These are phyloP conservation scores for Monascus ruber DNA, from an alignment of 2,329 filamentous ascomycete genomes.

Conservation along the genomic window DNA sequence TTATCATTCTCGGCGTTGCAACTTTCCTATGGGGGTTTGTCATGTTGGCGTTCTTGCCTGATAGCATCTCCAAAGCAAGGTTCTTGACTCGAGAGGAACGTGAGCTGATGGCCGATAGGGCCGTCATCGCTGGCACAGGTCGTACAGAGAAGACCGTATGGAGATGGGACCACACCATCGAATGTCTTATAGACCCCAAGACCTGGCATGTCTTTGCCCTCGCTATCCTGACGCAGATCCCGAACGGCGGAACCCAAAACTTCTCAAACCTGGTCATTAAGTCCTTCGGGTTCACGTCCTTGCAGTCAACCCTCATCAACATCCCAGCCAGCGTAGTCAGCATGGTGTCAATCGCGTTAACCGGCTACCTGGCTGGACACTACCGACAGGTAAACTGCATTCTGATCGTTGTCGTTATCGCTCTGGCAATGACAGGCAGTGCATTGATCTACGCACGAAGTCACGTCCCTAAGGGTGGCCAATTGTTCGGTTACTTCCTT, in stretches of 20 bases:
- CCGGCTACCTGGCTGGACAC: too few relatives aligned
- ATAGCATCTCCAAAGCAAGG: constrained; percentile 42
- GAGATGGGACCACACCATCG: constrained; percentile 41
- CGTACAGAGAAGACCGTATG: constrained; percentile 37
- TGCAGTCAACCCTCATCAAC: constrained; percentile 42
- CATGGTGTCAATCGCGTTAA: too few relatives aligned
- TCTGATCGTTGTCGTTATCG: not conserved
- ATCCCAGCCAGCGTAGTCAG: constrained; percentile 8
- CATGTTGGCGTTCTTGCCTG: constrained; percentile 40
- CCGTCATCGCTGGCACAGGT: constrained; percentile 42
- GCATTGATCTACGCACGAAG: constrained; percentile 39
- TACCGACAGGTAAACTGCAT: not conserved
- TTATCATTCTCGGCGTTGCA: constrained; percentile 38
- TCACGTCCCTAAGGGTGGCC: constrained; percentile 32
- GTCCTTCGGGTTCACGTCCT: constrained; percentile 44
- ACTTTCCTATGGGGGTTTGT: constrained; percentile 44
- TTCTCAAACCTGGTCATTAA: constrained; percentile 48
- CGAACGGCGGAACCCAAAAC: constrained; percentile 51
- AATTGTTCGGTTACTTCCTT: constrained; percentile 49
- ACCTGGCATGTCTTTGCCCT: constrained; percentile 49
- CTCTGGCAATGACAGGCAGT: constrained; percentile 34
- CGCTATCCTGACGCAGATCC: constrained; percentile 42
- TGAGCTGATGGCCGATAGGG: constrained; percentile 36
- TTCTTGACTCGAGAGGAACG: constrained; percentile 48
- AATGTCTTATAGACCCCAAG: constrained; percentile 48